These are phyloP conservation scores for Aspergillus indologenus DNA, from an alignment of 495 filamentous ascomycete species.

Conservation along the genomic window DNA sequence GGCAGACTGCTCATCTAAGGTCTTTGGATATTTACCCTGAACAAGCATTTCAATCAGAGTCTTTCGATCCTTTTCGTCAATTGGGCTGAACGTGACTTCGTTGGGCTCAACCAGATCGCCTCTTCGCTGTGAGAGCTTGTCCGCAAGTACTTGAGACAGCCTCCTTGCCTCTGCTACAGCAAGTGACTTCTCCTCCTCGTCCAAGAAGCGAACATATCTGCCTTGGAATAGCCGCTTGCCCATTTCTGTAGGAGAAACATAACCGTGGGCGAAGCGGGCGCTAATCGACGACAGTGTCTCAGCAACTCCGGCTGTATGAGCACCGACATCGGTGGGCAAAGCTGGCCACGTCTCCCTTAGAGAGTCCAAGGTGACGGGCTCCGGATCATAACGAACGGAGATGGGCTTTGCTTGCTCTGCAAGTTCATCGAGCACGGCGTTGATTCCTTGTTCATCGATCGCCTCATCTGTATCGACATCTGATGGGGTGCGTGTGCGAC, in stretches of 20 bases:
- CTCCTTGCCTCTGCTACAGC: slow-evolving; percentile 37
- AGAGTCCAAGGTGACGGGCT: slow-evolving; percentile 25
- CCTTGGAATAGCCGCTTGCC: slow-evolving; percentile 40
- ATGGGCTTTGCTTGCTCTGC: slow-evolving; percentile 27
- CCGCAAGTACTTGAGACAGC: slow-evolving; percentile 36
- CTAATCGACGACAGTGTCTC: slow-evolving; percentile 38
- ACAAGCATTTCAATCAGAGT: slow-evolving; percentile 72
- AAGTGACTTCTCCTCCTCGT: slow-evolving; percentile 37
- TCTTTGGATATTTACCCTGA: slow-evolving; percentile 43
- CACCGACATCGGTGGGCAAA: slow-evolving; percentile 32
- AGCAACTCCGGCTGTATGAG: slow-evolving; percentile 30
- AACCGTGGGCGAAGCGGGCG: slow-evolving; percentile 38
- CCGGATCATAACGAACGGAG: slow-evolving; percentile 37
- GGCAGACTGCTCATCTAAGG: slow-evolving; percentile 15
- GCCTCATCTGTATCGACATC: slow-evolving; percentile 21
- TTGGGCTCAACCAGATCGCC: slow-evolving; percentile 40
- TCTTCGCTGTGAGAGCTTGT: slow-evolving; percentile 39
- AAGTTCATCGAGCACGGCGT: slow-evolving; percentile 33
- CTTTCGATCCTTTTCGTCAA: slow-evolving; percentile 56
- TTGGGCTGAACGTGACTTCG: slow-evolving; percentile 33
- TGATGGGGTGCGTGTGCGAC: slow-evolving; percentile 13
- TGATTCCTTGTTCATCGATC: slow-evolving; percentile 23
- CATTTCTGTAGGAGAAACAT: slow-evolving; percentile 38
- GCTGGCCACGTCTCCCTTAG: slow-evolving; percentile 45
- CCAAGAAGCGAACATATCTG: slow-evolving; percentile 41